phyloP scores from a whole-genome alignment of 176 grass and related monocot genomes.

The Ananas comosus region DNA sequence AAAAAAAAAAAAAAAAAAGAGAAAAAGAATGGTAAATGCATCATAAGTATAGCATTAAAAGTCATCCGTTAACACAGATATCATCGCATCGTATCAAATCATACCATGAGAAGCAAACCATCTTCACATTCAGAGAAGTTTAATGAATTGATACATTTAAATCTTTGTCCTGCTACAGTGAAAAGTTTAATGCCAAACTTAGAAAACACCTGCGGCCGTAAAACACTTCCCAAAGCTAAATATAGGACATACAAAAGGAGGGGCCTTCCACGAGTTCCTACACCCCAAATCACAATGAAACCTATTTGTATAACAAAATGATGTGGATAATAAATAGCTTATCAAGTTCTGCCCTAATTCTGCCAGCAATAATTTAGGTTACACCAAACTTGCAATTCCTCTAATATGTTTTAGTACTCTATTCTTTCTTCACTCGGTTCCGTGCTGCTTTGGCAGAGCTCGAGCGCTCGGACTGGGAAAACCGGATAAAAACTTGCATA shows the following conservation, averaged over 20 bases:
- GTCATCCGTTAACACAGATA: too few relatives aligned
- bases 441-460: conserved; percentile 48
- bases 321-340: neutral
- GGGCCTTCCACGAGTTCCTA: neutral
- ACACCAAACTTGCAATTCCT: neutral
- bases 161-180: too few relatives aligned
- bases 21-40: too few relatives aligned
- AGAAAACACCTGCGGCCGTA: neutral
- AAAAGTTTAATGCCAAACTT: too few relatives aligned
- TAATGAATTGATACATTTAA: too few relatives aligned
- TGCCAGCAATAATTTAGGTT: neutral
- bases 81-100: too few relatives aligned
- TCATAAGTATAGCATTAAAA: too few relatives aligned
- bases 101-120: too few relatives aligned
- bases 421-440: conserved; percentile 45
- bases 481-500: conserved; percentile 59
- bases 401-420: conserved; percentile 1
- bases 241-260: neutral
- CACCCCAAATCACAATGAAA: neutral
- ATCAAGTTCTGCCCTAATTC: neutral
- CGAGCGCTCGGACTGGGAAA: conserved; percentile 58
- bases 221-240: neutral
- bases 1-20: too few relatives aligned
- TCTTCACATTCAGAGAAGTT: too few relatives aligned
- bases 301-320: neutral